A percentile compares a stretch with the other conserved stretches of the same genome.
phyloP scores from a whole-genome alignment of 1,284 basidiomycete species.

The Pseudozyma hubeiensis region DNA sequence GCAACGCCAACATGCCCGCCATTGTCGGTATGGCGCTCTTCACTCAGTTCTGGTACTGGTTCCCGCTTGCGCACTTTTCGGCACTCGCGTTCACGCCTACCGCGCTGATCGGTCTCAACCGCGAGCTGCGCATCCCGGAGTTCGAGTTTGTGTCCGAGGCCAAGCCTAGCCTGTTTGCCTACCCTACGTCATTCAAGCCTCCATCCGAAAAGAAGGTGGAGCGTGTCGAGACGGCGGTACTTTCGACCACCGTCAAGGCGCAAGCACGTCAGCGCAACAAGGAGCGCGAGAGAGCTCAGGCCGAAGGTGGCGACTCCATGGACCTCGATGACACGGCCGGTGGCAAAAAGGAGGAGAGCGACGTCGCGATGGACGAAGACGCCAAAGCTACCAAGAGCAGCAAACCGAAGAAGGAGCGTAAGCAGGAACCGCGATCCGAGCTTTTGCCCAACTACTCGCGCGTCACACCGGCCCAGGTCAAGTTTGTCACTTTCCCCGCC shows the following conservation, averaged over 20 bases:
- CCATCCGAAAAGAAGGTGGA: conserved; percentile 66
- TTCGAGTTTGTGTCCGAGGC: conserved; percentile 64
- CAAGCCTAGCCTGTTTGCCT: conserved; percentile 66
- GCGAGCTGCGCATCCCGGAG: conserved; percentile 62
- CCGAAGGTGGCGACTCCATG: conserved; percentile 58
- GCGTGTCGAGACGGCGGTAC: conserved; percentile 67
- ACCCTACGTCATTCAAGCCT: conserved; percentile 62
- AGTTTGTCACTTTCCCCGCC: conserved; percentile 83
- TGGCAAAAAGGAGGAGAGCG: conserved; percentile 39
- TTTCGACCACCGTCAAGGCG: conserved; percentile 66
- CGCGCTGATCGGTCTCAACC: conserved; percentile 64
- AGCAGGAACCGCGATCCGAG: conserved; percentile 81
- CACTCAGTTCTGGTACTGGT: conserved; percentile 69
- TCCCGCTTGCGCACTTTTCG: conserved; percentile 68
- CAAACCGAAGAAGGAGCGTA: conserved; percentile 71
- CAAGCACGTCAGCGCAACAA: conserved; percentile 66
- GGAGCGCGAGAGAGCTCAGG: conserved; percentile 59
- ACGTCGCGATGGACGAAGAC: conserved; percentile 56
- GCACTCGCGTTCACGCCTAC: conserved; percentile 67
- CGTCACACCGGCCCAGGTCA: conserved; percentile 88
- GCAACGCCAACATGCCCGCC: conserved; percentile 66
- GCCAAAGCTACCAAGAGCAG: conserved; percentile 25
- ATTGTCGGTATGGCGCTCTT: conserved; percentile 69
- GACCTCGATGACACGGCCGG: conserved; percentile 53
- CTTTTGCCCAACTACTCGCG: conserved; percentile 88